Base-by-base conservation (phyloP, 2,329 filamentous ascomycete species). In the Botrytis sinoallii region DNA sequence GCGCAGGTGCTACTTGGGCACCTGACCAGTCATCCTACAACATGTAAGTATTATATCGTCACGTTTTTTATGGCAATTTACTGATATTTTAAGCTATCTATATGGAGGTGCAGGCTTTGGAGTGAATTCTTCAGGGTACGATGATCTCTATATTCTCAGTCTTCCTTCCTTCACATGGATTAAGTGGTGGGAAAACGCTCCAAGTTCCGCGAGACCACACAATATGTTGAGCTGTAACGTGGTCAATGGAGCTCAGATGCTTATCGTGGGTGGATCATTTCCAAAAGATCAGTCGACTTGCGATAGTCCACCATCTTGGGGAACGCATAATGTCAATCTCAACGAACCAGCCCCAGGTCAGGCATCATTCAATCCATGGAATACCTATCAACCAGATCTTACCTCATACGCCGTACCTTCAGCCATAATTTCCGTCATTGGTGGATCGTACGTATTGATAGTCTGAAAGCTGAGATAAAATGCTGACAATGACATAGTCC, bases 161-260 rank as follows among this genome's bases (percentile, higher is more conserved):
- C 83, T 92, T 25, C 90, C 89, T 1, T 87, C 88, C 1, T 92
- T 91, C 80, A 87, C 84, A 5, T 92, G 89, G 89, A 87, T 90
- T 75, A 88, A 87, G 75, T 86, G 85, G 20, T 81, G 81, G 64
- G 80, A 83, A 72, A 78, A 78, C 66, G 82, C 84, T 73, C 84
- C 83, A 1, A 82, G 84, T 44, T 9, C 14, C 18, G 29, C 38
- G 5, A 79, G 78, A 57, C 85, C 85, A 22, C 88, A 89, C 76
- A 85, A 90, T 79, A 86, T 86, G 40, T 83, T 89, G 42, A 87
- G 84, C 52, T 91, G 89, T 79, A 70, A 70, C 29, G 86, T 91
- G 42, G 81, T 89, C 38, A 84, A 85, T 71, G 81, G 83, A 64
- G 84, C 85, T 7, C 89, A 91, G 79, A 91, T 91, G 86, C 81